phyloP scores from a whole-genome alignment of 1,284 basidiomycete species.

The Gomphus bonarii region DNA sequence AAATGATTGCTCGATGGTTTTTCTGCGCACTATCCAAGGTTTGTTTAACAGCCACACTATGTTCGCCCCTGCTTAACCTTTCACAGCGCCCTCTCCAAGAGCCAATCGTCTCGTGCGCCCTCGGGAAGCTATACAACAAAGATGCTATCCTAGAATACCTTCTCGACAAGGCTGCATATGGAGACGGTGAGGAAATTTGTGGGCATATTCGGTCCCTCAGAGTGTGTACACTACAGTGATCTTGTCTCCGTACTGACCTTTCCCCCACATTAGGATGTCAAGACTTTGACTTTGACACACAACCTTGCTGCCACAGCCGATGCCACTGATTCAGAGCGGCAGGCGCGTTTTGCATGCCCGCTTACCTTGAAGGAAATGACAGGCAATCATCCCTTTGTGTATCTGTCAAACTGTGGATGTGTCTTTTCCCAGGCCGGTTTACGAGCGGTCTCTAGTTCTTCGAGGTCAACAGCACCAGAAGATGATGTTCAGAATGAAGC shows the following conservation, averaged over 20 bases:
- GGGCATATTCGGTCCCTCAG: slow-evolving; percentile 82
- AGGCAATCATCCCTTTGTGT: slow-evolving; percentile 79
- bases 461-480: slow-evolving; percentile 22
- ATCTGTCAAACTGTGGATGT: slow-evolving; percentile 80
- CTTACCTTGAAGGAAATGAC: slow-evolving; percentile 90
- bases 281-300: slow-evolving; percentile 67
- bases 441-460: slow-evolving; percentile 41
- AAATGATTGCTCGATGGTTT: slow-evolving; percentile 79
- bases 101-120: slow-evolving; percentile 79
- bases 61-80: slow-evolving; percentile 4
- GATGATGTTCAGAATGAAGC: slow-evolving; percentile 19
- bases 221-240: slow-evolving; percentile 34
- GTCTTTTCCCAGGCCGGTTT: slow-evolving; percentile 74
- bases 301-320: slow-evolving; percentile 44
- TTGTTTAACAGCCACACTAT: neutral
- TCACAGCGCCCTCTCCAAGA: slow-evolving; percentile 67
- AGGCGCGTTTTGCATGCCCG: slow-evolving; percentile 67
- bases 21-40: slow-evolving; percentile 92
- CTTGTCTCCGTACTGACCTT: neutral
- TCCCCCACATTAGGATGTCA: slow-evolving; percentile 54
- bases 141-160: slow-evolving; percentile 84
- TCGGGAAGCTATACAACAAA: slow-evolving; percentile 93
- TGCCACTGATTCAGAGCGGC: slow-evolving; percentile 37
- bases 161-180: slow-evolving; percentile 66
- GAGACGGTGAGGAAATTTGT: slow-evolving; percentile 77